A percentile compares a stretch with the other conserved stretches of the same genome.
These are phyloP conservation scores for Fonsecaea monophora DNA, from an alignment of 2,329 filamentous ascomycete species.

Conservation along the genomic window DNA sequence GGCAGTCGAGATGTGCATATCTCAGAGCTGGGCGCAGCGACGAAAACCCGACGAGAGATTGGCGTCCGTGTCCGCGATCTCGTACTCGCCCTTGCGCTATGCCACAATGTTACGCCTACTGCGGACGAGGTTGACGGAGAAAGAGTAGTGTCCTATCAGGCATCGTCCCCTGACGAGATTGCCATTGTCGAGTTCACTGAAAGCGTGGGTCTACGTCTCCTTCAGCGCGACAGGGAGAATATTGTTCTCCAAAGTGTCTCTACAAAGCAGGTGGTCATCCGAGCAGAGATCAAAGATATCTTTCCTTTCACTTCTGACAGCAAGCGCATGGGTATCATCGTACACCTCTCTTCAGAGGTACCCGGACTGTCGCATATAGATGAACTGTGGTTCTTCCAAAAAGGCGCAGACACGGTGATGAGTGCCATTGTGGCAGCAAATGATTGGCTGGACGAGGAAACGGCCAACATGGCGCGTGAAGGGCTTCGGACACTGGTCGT, in stretches of 20 bases:
- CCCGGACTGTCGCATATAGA: slow-evolving; percentile 58
- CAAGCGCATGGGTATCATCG: slow-evolving; percentile 97
- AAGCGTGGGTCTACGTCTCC: slow-evolving; percentile 82
- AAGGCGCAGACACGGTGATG: slow-evolving; percentile 98
- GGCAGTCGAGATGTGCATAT: slow-evolving; percentile 33
- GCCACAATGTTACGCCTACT: slow-evolving; percentile 96
- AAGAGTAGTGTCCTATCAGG: slow-evolving; percentile 85
- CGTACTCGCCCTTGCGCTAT: slow-evolving; percentile 87
- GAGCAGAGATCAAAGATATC: slow-evolving; percentile 86
- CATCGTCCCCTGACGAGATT: slow-evolving; percentile 96
- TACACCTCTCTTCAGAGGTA: slow-evolving; percentile 73
- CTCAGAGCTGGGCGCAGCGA: slow-evolving; percentile 56
- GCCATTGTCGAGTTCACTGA: slow-evolving; percentile 97
- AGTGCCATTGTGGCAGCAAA: slow-evolving; percentile 91
- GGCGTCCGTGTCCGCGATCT: slow-evolving; percentile 91
- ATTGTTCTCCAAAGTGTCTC: slow-evolving; percentile 82
- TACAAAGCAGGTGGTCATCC: slow-evolving; percentile 75
- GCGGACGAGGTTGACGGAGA: slow-evolving; percentile 81
- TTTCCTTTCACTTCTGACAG: slow-evolving; percentile 98
- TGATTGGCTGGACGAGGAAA: slow-evolving; percentile 98
- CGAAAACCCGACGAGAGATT: slow-evolving; percentile 89
- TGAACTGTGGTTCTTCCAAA: slow-evolving; percentile 98
- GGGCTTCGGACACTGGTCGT: slow-evolving; percentile 92
- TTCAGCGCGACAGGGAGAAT: slow-evolving; percentile 82
- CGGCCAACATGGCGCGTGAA: slow-evolving; percentile 98